Evolutionary conservation across 306 rosid genomes (phyloP), one percentile per base, ranked within the genome.

Genomic region (Chamaecrista fasciculata): DNA sequence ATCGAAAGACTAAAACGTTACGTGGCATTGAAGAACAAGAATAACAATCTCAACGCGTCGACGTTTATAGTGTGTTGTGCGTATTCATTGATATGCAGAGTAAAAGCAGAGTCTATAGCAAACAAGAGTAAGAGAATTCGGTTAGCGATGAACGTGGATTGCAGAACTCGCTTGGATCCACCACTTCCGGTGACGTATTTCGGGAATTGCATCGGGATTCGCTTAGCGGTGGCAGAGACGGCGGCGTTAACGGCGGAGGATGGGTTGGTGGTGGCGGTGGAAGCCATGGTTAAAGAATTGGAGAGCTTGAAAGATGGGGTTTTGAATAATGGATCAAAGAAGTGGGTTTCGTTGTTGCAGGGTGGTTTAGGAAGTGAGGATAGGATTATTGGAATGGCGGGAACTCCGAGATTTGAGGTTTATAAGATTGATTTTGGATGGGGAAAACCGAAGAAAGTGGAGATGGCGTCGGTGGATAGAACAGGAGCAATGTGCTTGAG

Each of bases 391-490:
- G 86, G 53, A 1, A 24, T 44, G 60, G 84, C 89, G 2, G 90
- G 90, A 6, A 67, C 86, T 19, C 86, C 90, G 5, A 56, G 77
- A 69, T 76, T 87, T 59, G 80, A 81, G 21, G 75, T 74, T 70
- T 87, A 83, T n/a, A 43, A 59, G 0, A 10, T 14, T 36, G 88
- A 87, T 72, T 87, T 82, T 63, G 85, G 94, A 6, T 87, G 86
- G 84, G 94, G 50, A 44, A 81, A 14, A 36, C 90, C 90, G 7
- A 64, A 67, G 59, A 85, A 84, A 66, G 94, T 87, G 79, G 89
- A 80, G 67, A 70, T 83, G 75, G 48, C 29, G 0, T 77, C 85
- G 11, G 71, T 82, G 12, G 79, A 72, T 11, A 79, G 47, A 33
- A 76, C 75, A 8, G 75, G 49, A 3, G 79, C 88, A 0, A 60